Base-by-base conservation (phyloP, 1,139 yeast genomes). In the Hyphopichia fennica region DNA sequence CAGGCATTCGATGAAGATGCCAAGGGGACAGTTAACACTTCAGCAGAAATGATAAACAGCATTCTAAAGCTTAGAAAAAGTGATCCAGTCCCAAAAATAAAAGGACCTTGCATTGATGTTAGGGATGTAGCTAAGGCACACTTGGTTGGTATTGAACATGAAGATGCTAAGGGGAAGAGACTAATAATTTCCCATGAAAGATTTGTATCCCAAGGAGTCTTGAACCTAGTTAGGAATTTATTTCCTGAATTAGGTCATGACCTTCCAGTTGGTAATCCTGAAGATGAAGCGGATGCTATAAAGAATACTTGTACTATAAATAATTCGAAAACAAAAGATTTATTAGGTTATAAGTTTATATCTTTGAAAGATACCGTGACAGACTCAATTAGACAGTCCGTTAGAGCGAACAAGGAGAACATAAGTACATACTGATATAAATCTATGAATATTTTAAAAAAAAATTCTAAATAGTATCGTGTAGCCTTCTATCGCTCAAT, bases 321-420 rank as follows among this genome's bases (percentile, higher is more conserved):
- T 45, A 64, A 63, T 41, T 51, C 66, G 9, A 58, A 57, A 45
- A 72, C 80, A 7, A 50, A 48, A 39, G 46, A 56, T 35, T 50
- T 62, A 35, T 56, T 74, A 34, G 77, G 76, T 0, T 59, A 67
- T 36, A 54, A 64, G 14, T 72, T 67, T 53, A 63, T 60, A 37
- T 52, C 62, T 23, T 56, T 77, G 42, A 69, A 69, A 36, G 48
- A 62, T 19, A 56, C 72, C 9, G 61, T 75, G n/a, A 50, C 51
- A 41, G 82, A 76, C 53, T 60, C 80, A 1, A 69, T 74, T 22
- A 45, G 51, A 20, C 82, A 77, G 45, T 56, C 15, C n/a, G 6
- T 25, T n/a, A n/a, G 16, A 17, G 36, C 18, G 9, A n/a, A 18
- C 23, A 16, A 31, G 22, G 5, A 9, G 8, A 5, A 33, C 10